Base-by-base conservation (phyloP, 1,139 yeast species). In the Scheffersomyces cryptocercus region DNA sequence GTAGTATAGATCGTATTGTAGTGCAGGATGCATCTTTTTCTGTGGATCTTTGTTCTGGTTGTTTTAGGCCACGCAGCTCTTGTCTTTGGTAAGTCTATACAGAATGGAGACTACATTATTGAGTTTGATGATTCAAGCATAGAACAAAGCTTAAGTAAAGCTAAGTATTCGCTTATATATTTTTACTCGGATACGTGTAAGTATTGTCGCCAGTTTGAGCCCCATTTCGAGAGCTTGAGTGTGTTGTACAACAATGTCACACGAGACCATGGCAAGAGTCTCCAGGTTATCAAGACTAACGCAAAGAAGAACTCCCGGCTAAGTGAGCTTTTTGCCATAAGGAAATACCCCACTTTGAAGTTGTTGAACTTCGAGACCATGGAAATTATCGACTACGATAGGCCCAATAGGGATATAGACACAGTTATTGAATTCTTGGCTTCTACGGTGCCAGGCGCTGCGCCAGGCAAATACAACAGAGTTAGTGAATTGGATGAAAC, bases 141-240 rank as follows among this genome's bases (percentile, higher is more conserved):
- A 24, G 53, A 52, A 34, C 36, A 39, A 10, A 53, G 54, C 1
- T 50, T 67, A 16, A 58, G 37, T 14, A 41, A 39, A 14, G 60
- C 68, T 14, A 55, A 56, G 13, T 70, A 56, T 50, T 67, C 79
- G 4, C 59, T 75, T 36, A 70, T 76, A 16, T 73, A 70, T 53
- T 75, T 75, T 48, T 67, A 61, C 44, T 65, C 73, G 5, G 67
- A 69, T 5, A 50, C 54, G 12, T 76, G 81, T 51, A 51, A 55
- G 41, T 69, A 63, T 47, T 76, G 81, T 54, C 48, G 53, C 4
- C 45, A 53, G 13, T 64, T 76, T 46, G 61, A 64, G 16, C 75
- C 75, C 5, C 63, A 64, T 10, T 73, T 70, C 47, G 65, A 64
- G 15, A 67, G 68, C 15, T 49, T 75, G 39, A 55, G 61, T 38